Base-by-base conservation (phyloP, 2,329 filamentous ascomycete genomes). In the Bipolaris zeicola region DNA sequence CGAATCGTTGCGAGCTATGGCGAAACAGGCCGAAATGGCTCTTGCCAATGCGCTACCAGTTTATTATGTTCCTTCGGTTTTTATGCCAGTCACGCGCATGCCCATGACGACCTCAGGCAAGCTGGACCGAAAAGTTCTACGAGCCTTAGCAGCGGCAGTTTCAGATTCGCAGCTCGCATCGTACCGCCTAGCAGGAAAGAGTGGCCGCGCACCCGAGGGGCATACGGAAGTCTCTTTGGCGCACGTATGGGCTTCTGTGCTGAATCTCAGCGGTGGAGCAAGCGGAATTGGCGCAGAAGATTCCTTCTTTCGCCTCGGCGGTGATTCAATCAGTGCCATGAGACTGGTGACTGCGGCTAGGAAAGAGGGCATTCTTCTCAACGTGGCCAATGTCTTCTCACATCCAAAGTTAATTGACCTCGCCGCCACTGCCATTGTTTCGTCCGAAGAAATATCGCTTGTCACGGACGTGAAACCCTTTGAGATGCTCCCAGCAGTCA, bases 311-410 rank as follows among this genome's bases (percentile, higher is more conserved):
- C 73, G 75, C 1, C 67, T 80, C 3, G 80, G 80, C 26, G 80
- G 80, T 24, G 80, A 81, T 55, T 81, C 79, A 0, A 77, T 81
- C 57, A 75, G 76, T 18, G 79, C 79, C 4, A 81, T 82, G 78
- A 64, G 63, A 5, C 72, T 81, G 1, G 79, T 81, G 37, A 73
- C 74, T 4, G 75, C 75, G 33, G 75, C 76, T 24, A 72, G 77
- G 6, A 72, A 74, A 4, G 70, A 74, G 26, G 77, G 77, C 4
- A 68, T 81, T 11, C 60, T 70, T 1, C 67, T 81, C 8, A 77
- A 72, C 10, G 78, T 81, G 3, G 72, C 78, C 3, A 76, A 73
- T 45, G 77, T 80, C n/a, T 81, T 81, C 58, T 74, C 75, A 3
- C 66, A 75, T 6, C 79, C 81, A 1, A 70, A 77, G 10, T 65